These are phyloP conservation scores for Huntiella decipiens DNA, from an alignment of 2,329 filamentous ascomycete species.

Conservation along the genomic window DNA sequence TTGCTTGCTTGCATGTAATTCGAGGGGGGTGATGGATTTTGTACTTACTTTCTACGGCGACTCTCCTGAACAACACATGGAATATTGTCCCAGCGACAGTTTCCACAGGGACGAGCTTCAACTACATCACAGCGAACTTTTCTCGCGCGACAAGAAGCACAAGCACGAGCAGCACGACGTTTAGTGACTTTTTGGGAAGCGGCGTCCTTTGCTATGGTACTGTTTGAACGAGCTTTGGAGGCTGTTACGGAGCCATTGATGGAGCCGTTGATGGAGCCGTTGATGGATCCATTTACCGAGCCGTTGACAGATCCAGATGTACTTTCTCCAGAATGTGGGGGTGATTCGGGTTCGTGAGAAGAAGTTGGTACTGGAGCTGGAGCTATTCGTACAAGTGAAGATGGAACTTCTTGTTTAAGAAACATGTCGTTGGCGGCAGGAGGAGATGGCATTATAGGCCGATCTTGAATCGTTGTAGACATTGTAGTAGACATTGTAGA, in stretches of 20 bases:
- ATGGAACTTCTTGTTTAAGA: too few relatives aligned
- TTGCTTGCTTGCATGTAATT: too few relatives aligned
- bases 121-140: slow-evolving; percentile 92
- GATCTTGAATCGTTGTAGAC: too few relatives aligned
- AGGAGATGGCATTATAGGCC: too few relatives aligned
- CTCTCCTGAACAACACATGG: slow-evolving; percentile 63
- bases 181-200: slow-evolving; percentile 39
- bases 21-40: background rate
- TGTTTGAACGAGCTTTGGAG: slow-evolving; percentile 5
- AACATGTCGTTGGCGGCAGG: too few relatives aligned
- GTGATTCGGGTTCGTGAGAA: too few relatives aligned
- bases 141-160: slow-evolving; percentile 68
- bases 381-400: too few relatives aligned
- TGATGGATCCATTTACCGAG: background rate
- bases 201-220: slow-evolving; percentile 16
- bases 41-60: slow-evolving; percentile 64
- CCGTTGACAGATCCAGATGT: too few relatives aligned
- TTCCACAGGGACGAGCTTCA: slow-evolving; percentile 71
- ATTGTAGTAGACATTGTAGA: too few relatives aligned
- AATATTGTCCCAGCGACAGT: slow-evolving; percentile 65
- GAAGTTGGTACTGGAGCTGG: too few relatives aligned
- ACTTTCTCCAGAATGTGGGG: too few relatives aligned
- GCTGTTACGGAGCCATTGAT: background rate
- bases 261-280: background rate
- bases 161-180: slow-evolving; percentile 76